These are phyloP conservation scores for Penicillium bialowiezense DNA, from an alignment of 495 filamentous ascomycete genomes.

Conservation along the genomic window DNA sequence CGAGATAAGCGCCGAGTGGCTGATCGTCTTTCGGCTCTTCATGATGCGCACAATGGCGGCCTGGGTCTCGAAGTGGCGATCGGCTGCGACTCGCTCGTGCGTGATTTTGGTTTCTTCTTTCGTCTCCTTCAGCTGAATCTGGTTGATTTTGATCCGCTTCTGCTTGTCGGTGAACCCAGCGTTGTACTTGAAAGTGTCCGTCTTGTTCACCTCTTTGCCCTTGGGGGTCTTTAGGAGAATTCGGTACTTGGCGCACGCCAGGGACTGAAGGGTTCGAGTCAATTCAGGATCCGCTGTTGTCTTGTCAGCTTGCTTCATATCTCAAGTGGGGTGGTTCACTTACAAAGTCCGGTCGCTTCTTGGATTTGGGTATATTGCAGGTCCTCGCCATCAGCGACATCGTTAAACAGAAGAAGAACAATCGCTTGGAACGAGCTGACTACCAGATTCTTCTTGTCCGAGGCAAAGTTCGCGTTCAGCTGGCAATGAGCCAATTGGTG, in stretches of 20 bases:
- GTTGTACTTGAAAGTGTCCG: constrained; percentile 83
- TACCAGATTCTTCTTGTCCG: constrained; percentile 77
- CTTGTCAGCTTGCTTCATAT: constrained; percentile 13
- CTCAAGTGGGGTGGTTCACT: constrained; percentile 37
- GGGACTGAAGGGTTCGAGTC: constrained; percentile 84
- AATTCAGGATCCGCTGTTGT: constrained; percentile 67
- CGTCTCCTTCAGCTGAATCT: constrained; percentile 95
- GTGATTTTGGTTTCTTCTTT: constrained; percentile 88
- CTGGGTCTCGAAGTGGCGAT: constrained; percentile 93
- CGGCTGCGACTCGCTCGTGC: constrained; percentile 81
- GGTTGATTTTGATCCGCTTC: constrained; percentile 95
- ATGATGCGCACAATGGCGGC: constrained; percentile 96
- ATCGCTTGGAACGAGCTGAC: constrained; percentile 90
- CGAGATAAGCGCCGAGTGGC: constrained; percentile 73
- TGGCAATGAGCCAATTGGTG: constrained; percentile 86
- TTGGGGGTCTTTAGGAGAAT: constrained; percentile 86
- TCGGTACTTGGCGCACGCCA: constrained; percentile 84
- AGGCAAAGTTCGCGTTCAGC: constrained; percentile 71
- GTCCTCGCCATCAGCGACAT: constrained; percentile 49
- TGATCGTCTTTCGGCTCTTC: constrained; percentile 90
- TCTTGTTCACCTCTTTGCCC: constrained; percentile 70
- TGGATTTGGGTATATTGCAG: constrained; percentile 70
- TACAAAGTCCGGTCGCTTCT: constrained; percentile 64
- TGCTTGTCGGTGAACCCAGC: constrained; percentile 71
- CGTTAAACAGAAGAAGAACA: constrained; percentile 90